Percentiles rank a stretch among this genome's conserved stretches.
These are phyloP conservation scores for Chondrostereum purpureum DNA, from an alignment of 1,284 basidiomycete genomes.

Conservation along the genomic window DNA sequence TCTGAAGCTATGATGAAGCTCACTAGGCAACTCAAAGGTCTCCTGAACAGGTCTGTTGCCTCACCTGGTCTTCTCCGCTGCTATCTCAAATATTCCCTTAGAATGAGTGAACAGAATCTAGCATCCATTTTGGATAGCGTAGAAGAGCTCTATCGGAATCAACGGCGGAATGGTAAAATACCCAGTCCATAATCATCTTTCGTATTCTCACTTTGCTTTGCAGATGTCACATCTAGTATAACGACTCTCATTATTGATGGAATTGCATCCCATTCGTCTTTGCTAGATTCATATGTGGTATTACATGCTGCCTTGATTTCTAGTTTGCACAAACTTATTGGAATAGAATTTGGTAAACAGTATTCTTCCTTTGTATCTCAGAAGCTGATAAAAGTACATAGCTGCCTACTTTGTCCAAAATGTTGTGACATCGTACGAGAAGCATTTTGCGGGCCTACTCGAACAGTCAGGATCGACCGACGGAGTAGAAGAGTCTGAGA, in stretches of 20 bases:
- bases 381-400: slow-evolving; percentile 22
- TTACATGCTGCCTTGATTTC: slow-evolving; percentile 87
- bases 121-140: slow-evolving; percentile 72
- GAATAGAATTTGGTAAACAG: slow-evolving; percentile 85
- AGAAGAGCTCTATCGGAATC: slow-evolving; percentile 72
- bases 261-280: slow-evolving; percentile 76
- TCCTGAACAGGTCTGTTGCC: slow-evolving; percentile 71
- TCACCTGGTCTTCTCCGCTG: neutral
- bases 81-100: slow-evolving; percentile 22
- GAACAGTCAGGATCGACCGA: no score
- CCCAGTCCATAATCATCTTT: neutral
- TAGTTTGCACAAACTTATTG: slow-evolving; percentile 78
- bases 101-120: slow-evolving; percentile 90
- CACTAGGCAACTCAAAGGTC: slow-evolving; percentile 77
- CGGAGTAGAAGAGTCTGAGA: slow-evolving; percentile 12
- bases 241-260: slow-evolving; percentile 78
- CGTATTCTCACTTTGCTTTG: neutral
- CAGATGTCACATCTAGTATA: slow-evolving; percentile 80
- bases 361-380: slow-evolving; percentile 3
- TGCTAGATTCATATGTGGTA: slow-evolving; percentile 88
- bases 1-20: slow-evolving; percentile 61
- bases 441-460: slow-evolving; percentile 35
- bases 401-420: slow-evolving; percentile 77
- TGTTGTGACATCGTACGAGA: slow-evolving; percentile 61
- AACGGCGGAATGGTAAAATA: slow-evolving; percentile 72